Base-by-base conservation (phyloP, 176 grass and related monocot genomes). In the Raddia guianensis region DNA sequence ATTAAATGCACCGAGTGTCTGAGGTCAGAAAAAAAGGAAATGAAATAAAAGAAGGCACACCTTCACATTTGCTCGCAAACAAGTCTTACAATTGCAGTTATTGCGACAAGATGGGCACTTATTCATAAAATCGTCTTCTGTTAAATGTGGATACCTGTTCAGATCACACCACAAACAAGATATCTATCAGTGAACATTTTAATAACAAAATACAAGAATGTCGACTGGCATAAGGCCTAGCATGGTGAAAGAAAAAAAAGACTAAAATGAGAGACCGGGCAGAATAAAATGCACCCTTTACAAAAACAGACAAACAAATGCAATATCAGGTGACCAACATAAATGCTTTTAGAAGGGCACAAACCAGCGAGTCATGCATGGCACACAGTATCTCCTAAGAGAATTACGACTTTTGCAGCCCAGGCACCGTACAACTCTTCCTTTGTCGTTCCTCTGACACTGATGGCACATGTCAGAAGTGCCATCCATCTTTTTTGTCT, bases 291-390 rank as follows among this genome's bases (percentile, higher is more conserved):
- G 4, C 27, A 9, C 3, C 55, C 50, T 44, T 50, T 69, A 43
- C n/a, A 14, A 80, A 68, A 68, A 53, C 35, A 43, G 45, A 20
- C 13, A 77, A 13, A 5, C 33, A 6, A 3, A 43, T 45, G n/a
- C 37, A 80, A 58, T 49, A 21, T 12, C 9, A 83, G 3, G 3
- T 14, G 21, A 14, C 33, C 34, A 33, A 66, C 9, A 67, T 46
- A 21, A 58, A 14, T 85, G 48, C 2, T 34, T 68, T 75, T 33
- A 51, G 68, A 19, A 72, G 21, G 66, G 20, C 16, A 70, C 73
- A 54, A 49, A 97, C 95, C 95, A 98, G 70, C 85, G 85, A 0
- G n/a, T 64, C 6, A 94, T 94, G 83, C 95, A 98, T 2, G 18
- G 11, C 2, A 72, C 52, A 19, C 95, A 98, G 42, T 91, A 98